Conservation (phyloP, 1,139 yeast genomes). For the Protomyces lactucae-debilis region DNA sequence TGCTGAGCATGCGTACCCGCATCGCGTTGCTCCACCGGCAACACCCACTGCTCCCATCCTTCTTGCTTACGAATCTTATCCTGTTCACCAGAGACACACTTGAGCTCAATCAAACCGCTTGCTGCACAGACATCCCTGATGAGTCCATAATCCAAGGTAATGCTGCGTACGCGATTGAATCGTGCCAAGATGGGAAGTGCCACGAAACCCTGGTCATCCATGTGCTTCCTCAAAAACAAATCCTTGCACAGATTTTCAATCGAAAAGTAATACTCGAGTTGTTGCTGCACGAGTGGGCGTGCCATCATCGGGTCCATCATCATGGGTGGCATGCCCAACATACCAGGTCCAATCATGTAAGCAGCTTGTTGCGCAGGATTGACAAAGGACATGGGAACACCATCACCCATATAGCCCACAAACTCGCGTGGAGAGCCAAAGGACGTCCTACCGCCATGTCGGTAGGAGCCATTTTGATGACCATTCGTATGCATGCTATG, state of each 20-base stretch:
- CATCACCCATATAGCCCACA: neutral
- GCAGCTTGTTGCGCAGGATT: conserved; percentile 11
- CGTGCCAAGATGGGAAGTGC: conserved; percentile 58
- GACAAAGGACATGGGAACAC: conserved; percentile 4
- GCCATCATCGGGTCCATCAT: conserved; percentile 24
- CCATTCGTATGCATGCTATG: neutral
- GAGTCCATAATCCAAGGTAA: conserved; percentile 47
- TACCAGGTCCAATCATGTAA: neutral
- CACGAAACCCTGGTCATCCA: conserved; percentile 73
- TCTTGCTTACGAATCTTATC: conserved; percentile 29
- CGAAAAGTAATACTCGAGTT: conserved; percentile 72
- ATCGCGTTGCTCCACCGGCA: conserved; percentile 27
- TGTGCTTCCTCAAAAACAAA: conserved; percentile 67
- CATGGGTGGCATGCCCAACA: conserved; percentile 3
- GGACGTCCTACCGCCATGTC: neutral
- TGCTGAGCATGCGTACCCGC: conserved; percentile 5
- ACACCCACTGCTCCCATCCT: conserved; percentile 30
- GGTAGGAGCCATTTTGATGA: neutral
- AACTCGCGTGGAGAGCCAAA: neutral
- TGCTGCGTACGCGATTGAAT: conserved; percentile 66
- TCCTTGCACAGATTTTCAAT: conserved; percentile 82
- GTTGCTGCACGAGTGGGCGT: conserved; percentile 14
- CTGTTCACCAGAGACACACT: conserved; percentile 37
- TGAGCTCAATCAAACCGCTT: conserved; percentile 45
- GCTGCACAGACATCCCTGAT: conserved; percentile 47